phyloP scores from a whole-genome alignment of 768 basidiomycete species.

The Leucosporidium creatinivorum region DNA sequence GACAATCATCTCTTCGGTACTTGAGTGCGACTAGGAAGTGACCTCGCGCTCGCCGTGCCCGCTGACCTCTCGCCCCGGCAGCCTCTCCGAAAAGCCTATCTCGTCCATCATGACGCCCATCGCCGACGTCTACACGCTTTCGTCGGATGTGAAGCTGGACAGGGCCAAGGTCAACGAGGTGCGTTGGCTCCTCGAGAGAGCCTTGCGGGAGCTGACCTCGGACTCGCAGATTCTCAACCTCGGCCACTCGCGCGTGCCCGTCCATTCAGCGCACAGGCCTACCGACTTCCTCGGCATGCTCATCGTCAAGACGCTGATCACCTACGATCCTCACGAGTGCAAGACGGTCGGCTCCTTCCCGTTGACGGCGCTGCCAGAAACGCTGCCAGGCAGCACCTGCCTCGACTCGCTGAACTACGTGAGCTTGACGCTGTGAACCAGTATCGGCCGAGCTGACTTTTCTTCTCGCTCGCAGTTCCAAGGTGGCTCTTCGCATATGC shows the following conservation, averaged over 20 bases:
- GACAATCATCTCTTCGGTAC: background rate
- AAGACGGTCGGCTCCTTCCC: background rate
- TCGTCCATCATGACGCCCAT: background rate
- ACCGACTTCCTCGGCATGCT: background rate
- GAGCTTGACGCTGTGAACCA: background rate
- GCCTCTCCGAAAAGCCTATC: background rate
- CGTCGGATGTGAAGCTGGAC: background rate
- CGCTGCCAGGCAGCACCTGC: background rate
- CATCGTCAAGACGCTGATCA: background rate
- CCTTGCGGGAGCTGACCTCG: too few species aligned
- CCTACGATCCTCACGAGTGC: background rate
- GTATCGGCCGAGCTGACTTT: background rate
- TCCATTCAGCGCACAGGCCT: background rate
- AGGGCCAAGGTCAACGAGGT: background rate
- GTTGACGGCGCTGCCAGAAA: background rate
- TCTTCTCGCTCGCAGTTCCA: constrained; percentile 44
- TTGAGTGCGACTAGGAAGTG: too few species aligned
- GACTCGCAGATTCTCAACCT: background rate
- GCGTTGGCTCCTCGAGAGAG: too few species aligned
- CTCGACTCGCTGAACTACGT: background rate
- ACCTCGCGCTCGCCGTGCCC: too few species aligned
- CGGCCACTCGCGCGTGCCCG: background rate
- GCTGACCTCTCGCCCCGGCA: too few species aligned
- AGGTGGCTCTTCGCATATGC: constrained; percentile 85
- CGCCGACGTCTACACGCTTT: background rate